Evolutionary conservation across 352 stramenopile genomes (phyloP).

Genomic region (Phytopythium kandeliae): DNA sequence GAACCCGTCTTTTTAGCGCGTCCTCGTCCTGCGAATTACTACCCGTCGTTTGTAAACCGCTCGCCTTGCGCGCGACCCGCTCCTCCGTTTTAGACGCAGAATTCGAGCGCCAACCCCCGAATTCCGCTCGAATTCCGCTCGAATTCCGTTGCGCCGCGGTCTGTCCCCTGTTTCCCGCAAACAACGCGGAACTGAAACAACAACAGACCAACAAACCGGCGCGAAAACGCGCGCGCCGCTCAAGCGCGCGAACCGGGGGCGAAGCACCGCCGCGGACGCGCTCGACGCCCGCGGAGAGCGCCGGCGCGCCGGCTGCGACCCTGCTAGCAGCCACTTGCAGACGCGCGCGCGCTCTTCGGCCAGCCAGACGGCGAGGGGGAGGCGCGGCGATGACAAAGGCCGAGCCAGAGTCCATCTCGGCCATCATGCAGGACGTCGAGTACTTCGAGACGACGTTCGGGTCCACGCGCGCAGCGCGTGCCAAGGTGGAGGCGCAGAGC

Average conservation of each 20-base stretch:
- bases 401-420: constrained; percentile 7
- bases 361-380: background rate
- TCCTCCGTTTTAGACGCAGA: no score
- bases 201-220: background rate
- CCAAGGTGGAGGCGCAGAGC: constrained; percentile 23
- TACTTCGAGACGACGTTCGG: constrained; percentile 26
- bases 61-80: no score
- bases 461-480: constrained; percentile 19
- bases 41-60: no score
- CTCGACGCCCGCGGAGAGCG: no score
- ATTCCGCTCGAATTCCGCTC: no score
- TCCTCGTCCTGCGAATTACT: no score
- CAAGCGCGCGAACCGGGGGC: background rate
- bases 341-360: no score
- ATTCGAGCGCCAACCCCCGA: no score
- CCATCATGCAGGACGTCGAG: constrained; percentile 29
- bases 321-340: no score
- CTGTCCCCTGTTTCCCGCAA: background rate
- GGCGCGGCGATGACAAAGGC: background rate
- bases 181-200: background rate
- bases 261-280: background rate
- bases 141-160: no score
- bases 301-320: no score
- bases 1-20: no score
- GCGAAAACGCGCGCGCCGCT: background rate